Base-by-base conservation (phyloP, 805 yeast genomes). In the Blastobotrys muscicola region DNA sequence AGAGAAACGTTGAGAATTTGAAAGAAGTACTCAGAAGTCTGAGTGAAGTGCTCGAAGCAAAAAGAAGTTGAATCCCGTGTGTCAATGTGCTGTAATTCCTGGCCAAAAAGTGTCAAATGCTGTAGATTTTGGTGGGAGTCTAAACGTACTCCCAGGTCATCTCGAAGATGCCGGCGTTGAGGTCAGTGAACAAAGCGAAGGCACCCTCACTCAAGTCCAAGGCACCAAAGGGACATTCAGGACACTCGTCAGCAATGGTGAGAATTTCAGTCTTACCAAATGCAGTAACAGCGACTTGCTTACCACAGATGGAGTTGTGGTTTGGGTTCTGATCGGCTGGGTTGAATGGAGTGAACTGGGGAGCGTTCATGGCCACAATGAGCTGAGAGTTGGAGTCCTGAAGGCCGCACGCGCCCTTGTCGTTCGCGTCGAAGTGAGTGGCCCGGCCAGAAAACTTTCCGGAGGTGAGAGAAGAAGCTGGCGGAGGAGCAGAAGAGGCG, bases 131-230 rank as follows among this genome's bases (percentile, higher is more conserved):
- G 26, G 6, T 20, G 26, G 6, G 26, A 20, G 6, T 20, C 26
- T 20, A 20, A 6, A 20, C 39, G 47, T 48, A 54, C 12, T 53
- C 42, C 84, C 84, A 78, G 40, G 71, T 58, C 53, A 78, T 68
- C 16, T 66, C 60, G 49, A 78, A 69, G 48, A 78, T 70, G 36
- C 83, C 84, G 52, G 67, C 71, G 41, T 58, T 63, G 57, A 63
- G 59, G 52, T 69, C 74, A 11, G 80, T 82, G 47, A 78, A 61
- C 49, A 64, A 53, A 33, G 61, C 43, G 56, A 78, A 78, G 4
- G 83, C 83, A 45, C 73, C 55, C 7, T 82, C 82, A n/a, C 81
- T 73, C 45, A 78, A 66, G 53, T 78, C 83, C 46, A 78, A 69
- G 52, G 70, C 75, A 45, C 72, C 58, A 41, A 60, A 55, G 20